Percentiles rank a stretch among this genome's conserved stretches.
Conservation (phyloP, 1,139 yeast genomes). For the Suhomyces ambrosiae region DNA sequence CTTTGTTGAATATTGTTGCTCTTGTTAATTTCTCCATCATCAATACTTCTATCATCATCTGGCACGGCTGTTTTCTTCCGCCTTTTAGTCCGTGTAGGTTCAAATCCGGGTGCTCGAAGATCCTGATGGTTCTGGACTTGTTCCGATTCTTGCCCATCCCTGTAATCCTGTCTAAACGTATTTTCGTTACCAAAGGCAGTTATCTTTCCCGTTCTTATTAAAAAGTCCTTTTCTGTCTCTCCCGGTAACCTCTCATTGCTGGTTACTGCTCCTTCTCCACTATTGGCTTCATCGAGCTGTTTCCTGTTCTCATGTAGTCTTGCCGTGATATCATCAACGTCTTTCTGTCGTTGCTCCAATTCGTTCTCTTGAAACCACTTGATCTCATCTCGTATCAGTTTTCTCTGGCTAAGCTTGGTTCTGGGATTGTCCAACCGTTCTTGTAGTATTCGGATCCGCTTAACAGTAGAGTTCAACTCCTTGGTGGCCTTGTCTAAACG, state of each 20-base stretch:
- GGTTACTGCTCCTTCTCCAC: slow-evolving; percentile 7
- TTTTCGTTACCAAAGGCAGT: slow-evolving; percentile 87
- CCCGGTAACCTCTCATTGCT: slow-evolving; percentile 47
- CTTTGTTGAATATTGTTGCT: too few species aligned
- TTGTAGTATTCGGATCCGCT: slow-evolving; percentile 49
- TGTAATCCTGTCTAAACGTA: slow-evolving; percentile 41
- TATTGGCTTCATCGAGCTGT: slow-evolving; percentile 20
- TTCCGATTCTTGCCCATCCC: slow-evolving; percentile 13
- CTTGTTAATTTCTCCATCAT: too few species aligned
- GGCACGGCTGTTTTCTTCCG: slow-evolving; percentile 16
- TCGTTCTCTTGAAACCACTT: slow-evolving; percentile 54
- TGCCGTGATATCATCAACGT: slow-evolving; percentile 63
- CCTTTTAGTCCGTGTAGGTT: slow-evolving; percentile 6
- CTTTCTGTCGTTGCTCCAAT: slow-evolving; percentile 53
- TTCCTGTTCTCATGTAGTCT: slow-evolving; percentile 46
- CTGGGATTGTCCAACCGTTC: slow-evolving; percentile 52
- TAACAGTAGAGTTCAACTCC: slow-evolving; percentile 44
- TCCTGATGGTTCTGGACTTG: slow-evolving; percentile 34
- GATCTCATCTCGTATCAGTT: slow-evolving; percentile 57
- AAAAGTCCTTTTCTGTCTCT: slow-evolving; percentile 77
- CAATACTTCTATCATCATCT: slow-evolving; percentile 13
- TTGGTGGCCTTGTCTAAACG: slow-evolving; percentile 67
- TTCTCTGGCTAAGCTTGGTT: slow-evolving; percentile 68
- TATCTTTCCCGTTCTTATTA: slow-evolving; percentile 86
- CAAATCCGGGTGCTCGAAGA: slow-evolving; percentile 44